Conservation (phyloP, 2,329 filamentous ascomycete genomes). For the Hymenoscyphus occultus region DNA sequence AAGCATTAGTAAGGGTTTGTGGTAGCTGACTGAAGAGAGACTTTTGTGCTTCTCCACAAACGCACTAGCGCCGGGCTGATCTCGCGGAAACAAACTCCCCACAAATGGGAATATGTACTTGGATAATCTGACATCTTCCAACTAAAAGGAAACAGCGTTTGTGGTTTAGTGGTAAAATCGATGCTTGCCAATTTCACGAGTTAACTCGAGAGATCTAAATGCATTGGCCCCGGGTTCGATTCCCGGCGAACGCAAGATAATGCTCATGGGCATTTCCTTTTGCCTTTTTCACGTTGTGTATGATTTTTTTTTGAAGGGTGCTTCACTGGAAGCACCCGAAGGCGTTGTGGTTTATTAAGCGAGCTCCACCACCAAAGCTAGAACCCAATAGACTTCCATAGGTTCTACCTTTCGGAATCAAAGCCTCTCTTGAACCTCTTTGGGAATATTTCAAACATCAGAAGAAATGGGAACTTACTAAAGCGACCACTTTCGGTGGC, state of each 20-base stretch:
- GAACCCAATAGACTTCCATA: no score
- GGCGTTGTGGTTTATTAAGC: background rate
- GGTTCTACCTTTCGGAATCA: no score
- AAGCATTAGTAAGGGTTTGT: conserved; percentile 20
- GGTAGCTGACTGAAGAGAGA: background rate
- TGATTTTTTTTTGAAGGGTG: conserved; percentile 13
- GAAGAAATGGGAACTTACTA: conserved; percentile 27
- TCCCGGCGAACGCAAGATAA: conserved; percentile 30
- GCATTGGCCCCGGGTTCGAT: conserved; percentile 36
- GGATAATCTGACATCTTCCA: background rate
- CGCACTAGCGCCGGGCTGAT: background rate
- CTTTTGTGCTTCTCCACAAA: background rate
- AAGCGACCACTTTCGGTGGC: conserved; percentile 53
- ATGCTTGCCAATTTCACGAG: conserved; percentile 24
- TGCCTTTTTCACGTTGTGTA: background rate
- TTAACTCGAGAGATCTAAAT: conserved; percentile 9
- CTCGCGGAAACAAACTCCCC: background rate
- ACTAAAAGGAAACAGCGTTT: conserved; percentile 18
- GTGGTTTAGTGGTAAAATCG: conserved; percentile 20
- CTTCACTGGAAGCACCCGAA: background rate
- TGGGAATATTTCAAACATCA: background rate
- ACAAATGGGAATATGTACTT: background rate
- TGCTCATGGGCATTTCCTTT: background rate
- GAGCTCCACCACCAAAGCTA: background rate
- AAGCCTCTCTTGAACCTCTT: no score